Base-by-base conservation (phyloP, 1,139 yeast species). In the Yamadazyma triangularis region DNA sequence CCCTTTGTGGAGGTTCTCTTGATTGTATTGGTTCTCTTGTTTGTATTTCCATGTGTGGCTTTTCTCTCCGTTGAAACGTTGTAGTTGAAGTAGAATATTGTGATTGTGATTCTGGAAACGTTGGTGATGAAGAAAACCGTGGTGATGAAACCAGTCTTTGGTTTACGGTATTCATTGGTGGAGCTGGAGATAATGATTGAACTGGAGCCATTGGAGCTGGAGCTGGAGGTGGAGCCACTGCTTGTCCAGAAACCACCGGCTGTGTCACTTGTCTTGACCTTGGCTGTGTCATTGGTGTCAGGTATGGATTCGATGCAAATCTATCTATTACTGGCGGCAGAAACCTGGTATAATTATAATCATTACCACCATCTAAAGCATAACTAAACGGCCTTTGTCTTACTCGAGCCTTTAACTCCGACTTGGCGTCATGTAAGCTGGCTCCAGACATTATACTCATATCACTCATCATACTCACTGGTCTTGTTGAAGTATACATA, bases 291-390 rank as follows among this genome's bases (percentile, higher is more conserved):
- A 23, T 22, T 5, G n/a, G n/a, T 26, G 19, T 23, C 28, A 27
- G 26, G 11, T 36, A 37, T 13, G 40, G 40, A 22, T 37, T 37
- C 4, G 36, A 24, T 4, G 10, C 21, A 11, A n/a, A 5, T 5
- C 28, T n/a, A 12, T 24, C 13, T n/a, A 4, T 24, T 1, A 13
- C 6, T 8, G 52, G 51, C 10, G 42, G 29, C 23, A 43, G 40
- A 35, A 54, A 65, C 30, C 62, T 48, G n/a, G 65, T 51, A 25
- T 41, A 47, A n/a, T 40, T 42, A 38, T 65, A 66, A 25, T 60
- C 57, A n/a, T 44, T 50, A 3, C 56, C 53, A 7, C 47, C 27
- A 39, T 64, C 72, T 13, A 65, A 50, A 38, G 65, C 54, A 33
- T 40, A 57, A 32, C 60, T 55, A 32, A 51, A 55, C 1, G 67